Evolutionary conservation across 306 rosid species (phyloP), one percentile per base, ranked within the genome.

Genomic region (Gastrolobium villosum): DNA sequence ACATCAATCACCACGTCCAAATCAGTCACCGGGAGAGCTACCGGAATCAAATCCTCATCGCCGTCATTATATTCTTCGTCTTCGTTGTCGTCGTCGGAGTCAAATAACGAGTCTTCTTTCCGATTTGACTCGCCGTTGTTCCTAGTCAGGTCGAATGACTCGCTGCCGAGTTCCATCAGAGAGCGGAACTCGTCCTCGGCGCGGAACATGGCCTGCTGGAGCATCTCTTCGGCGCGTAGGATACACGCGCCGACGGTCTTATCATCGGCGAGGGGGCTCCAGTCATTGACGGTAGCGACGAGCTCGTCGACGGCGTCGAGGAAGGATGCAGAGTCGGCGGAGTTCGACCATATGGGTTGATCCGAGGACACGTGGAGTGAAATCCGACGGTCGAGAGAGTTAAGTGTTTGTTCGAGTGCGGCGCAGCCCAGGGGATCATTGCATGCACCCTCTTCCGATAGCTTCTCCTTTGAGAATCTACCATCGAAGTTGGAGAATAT

Each of bases 401-500:
- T 79, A 26, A 93, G 80, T 57, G 83, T 61, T 34, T 81, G 91
- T 8, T 88, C 94, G 1, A 91, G 88, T 5, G 85, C 82, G 13
- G 86, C 86, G 56, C 74, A 80, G 50, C 74, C 83, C 73, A 88
- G 65, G 41, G 90, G 80, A 62, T 85, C 86, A 69, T 69, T 69
- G 34, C 74, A 46, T 69, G 44, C 61, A 48, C 64, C 64, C 13
- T 53, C 63, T 4, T 36, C 36, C 3, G 94, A 88, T 10, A 93
- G 44, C 10, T 91, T 91, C 76, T 91, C 94, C 7, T 93, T 90
- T n/a, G 98, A 89, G 80, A 93, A 93, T 53, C 98, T 77, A 11
- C 90, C 93, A 57, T 93, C 98, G 83, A 91, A 93, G 76, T 83
- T 89, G 13, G 96, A 93, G 82, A 91, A 93, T 49, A 93, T 91